Evolutionary conservation across 2,329 filamentous ascomycete species (phyloP), one percentile per base, ranked within the genome.

Genomic region (Colletotrichum filicis): DNA sequence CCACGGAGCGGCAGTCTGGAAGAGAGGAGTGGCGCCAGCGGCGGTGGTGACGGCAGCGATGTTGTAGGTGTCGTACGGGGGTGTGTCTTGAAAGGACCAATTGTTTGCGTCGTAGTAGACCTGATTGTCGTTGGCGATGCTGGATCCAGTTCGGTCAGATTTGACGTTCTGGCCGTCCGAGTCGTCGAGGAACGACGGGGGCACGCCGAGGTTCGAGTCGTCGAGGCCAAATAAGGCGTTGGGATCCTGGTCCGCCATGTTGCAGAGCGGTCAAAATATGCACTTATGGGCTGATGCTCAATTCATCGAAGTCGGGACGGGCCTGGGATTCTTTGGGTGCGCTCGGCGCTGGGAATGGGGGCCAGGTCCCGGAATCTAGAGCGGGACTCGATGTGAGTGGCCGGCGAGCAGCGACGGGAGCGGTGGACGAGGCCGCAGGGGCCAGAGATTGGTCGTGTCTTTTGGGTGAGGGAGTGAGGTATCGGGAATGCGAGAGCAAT

Each of bases 51-150:
- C 80, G 80, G 77, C 75, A 53, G 75, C 78, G 71, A 80, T 78
- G 68, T 80, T 82, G 80, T 84, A 87, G 66, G 83, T 81, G 76
- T 86, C 84, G 81, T 86, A 87, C 58, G 86, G 85, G 74, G 86
- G 84, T 14, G 84, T 84, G 78, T 84, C 83, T 73, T 85, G 84
- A 75, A 88, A 88, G 75, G 82, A 78, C 87, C 87, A 90, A 79
- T 79, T 82, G 74, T 85, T 79, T 66, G 84, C 77, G 77, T 82
- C 77, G 75, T 81, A 79, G 69, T 74, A 66, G 74, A 74, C 61
- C 73, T 79, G 79, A 78, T 75, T 75, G 66, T 77, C 73, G 74
- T 58, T 68, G 64, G 74, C 63, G 76, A 74, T 73, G 74, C 67
- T 74, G 62, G 79, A 68, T 52, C 61, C 60, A 57, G 66, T 69